phyloP scores from a whole-genome alignment of 1,284 basidiomycete genomes.

The Ceratobasidium papillatum region DNA sequence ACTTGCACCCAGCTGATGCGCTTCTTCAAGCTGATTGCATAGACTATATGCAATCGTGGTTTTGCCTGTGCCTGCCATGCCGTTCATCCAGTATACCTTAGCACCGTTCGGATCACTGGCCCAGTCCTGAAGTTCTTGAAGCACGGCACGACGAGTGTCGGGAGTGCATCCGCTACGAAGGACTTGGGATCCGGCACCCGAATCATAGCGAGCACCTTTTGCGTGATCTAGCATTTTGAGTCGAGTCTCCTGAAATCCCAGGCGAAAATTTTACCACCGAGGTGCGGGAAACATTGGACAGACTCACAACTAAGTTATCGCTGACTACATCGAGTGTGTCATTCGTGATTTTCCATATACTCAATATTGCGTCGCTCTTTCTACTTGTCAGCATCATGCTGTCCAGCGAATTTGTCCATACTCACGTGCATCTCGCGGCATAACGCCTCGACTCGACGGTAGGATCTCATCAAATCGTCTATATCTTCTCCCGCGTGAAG shows the following conservation, averaged over 20 bases:
- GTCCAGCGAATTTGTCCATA: background rate
- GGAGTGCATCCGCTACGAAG: slow-evolving; percentile 3
- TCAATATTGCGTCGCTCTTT: background rate
- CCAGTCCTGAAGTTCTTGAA: background rate
- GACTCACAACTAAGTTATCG: background rate
- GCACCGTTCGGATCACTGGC: background rate
- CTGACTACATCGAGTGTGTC: background rate
- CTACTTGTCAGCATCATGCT: no score
- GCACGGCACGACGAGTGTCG: background rate
- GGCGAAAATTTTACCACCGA: background rate
- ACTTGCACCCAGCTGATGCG: background rate
- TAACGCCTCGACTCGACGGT: background rate
- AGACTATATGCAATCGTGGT: slow-evolving; percentile 28
- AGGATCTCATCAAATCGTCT: background rate
- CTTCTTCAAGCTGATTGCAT: background rate
- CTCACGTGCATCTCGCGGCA: background rate
- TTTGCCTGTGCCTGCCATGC: no score
- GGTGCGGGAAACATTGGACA: background rate
- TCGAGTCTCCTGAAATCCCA: background rate
- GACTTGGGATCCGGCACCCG: background rate
- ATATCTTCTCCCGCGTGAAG: background rate
- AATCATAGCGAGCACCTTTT: background rate
- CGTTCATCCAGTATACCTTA: no score
- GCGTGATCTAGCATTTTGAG: background rate
- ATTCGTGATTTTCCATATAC: background rate